Percentiles rank a stretch among this genome's conserved stretches.
Evolutionary conservation across 768 basidiomycete species (phyloP).

Genomic region (Calocybe gangraenosa): DNA sequence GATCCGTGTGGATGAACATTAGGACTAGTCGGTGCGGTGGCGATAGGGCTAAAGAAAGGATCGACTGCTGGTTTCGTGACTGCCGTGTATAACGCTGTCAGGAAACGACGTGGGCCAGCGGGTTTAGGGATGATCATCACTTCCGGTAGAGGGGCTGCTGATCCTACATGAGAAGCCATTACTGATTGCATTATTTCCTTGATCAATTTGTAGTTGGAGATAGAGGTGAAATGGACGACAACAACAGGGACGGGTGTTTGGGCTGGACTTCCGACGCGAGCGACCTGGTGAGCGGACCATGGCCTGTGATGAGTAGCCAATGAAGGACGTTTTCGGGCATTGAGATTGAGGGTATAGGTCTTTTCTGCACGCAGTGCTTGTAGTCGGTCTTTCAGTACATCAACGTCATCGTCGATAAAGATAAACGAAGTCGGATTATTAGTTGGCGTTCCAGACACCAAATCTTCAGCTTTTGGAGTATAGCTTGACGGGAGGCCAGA

Average conservation of each 20-base stretch:
- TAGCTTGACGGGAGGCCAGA: conserved; percentile 5
- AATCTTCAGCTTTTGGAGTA: conserved; percentile 1
- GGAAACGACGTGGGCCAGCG: conserved; percentile 87
- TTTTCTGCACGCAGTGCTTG: conserved; percentile 60
- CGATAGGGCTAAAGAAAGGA: conserved; percentile 91
- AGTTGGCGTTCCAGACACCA: conserved; percentile 14
- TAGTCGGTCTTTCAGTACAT: conserved; percentile 72
- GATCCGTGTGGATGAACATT: conserved; percentile 40
- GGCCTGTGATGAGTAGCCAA: conserved; percentile 66
- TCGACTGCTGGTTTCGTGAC: conserved; percentile 84
- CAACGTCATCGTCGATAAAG: conserved; percentile 91
- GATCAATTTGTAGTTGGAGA: conserved; percentile 83
- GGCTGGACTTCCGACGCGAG: conserved; percentile 44
- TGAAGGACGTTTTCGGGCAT: conserved; percentile 61
- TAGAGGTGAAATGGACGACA: conserved; percentile 87
- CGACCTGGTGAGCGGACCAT: conserved; percentile 77
- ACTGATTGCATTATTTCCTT: conserved; percentile 81
- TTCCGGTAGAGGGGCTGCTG: conserved; percentile 60
- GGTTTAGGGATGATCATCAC: conserved; percentile 98
- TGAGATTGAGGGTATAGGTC: conserved; percentile 34
- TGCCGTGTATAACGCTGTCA: conserved; percentile 91
- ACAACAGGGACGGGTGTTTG: conserved; percentile 38
- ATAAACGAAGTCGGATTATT: conserved; percentile 52
- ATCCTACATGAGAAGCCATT: conserved; percentile 41
- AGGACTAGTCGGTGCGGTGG: conserved; percentile 86